Conservation (phyloP, 129 eudicot species). For the Scalesia atractyloides region DNA sequence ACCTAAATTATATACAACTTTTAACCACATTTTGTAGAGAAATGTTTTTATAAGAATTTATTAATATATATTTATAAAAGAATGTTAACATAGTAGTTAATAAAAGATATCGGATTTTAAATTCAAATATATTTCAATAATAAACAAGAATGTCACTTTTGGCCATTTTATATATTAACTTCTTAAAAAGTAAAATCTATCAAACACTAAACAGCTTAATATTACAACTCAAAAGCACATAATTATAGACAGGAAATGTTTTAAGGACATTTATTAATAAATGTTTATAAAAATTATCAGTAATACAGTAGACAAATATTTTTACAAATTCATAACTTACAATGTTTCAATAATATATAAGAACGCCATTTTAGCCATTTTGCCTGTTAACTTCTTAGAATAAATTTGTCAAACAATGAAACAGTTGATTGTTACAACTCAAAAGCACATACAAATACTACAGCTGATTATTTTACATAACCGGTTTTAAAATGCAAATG, state of each 20-base stretch:
- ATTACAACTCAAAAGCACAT: neutral
- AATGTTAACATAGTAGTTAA: neutral
- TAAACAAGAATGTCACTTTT: neutral
- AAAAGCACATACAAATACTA: neutral
- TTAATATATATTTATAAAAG: neutral
- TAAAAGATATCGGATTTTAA: neutral
- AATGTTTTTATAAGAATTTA: neutral
- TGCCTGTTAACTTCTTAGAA: neutral
- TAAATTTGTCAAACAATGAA: neutral
- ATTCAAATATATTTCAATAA: neutral
- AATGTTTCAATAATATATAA: neutral
- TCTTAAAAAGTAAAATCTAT: neutral
- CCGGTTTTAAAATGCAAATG: neutral
- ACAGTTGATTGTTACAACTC: neutral
- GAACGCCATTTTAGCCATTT: constrained; percentile 1
- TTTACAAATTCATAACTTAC: neutral
- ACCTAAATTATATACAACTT: neutral
- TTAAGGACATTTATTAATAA: neutral
- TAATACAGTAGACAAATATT: neutral
- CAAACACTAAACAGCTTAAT: neutral
- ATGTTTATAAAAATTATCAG: neutral
- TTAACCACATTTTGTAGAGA: neutral
- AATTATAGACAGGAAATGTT: neutral
- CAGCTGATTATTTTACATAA: too few relatives aligned
- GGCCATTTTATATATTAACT: neutral